Conservation (phyloP, 1,139 yeast species). For the Diutina rugosa region DNA sequence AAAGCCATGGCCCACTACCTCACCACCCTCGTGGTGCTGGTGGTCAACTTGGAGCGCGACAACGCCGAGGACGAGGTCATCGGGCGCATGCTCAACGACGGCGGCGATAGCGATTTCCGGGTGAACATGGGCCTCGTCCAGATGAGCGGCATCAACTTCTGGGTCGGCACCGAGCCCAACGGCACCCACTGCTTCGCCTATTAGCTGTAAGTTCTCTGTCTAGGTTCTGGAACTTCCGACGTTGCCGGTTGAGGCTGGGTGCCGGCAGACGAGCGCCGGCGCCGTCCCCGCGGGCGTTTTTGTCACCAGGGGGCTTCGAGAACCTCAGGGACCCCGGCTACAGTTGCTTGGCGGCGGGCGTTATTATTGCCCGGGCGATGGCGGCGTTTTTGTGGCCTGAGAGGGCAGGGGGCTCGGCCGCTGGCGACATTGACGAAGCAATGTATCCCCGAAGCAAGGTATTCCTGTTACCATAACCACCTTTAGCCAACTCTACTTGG, state of each 20-base stretch:
- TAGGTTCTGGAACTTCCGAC: background rate
- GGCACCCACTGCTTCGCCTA: background rate
- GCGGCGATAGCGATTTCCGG: background rate
- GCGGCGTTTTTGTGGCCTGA: background rate
- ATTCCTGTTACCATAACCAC: too few relatives aligned
- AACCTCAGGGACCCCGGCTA: background rate
- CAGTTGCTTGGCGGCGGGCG: background rate
- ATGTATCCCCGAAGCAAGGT: too few relatives aligned
- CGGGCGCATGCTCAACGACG: background rate
- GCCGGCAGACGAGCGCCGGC: background rate
- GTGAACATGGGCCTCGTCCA: background rate
- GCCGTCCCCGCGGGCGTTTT: background rate
- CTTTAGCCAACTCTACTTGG: background rate
- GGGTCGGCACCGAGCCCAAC: conserved; percentile 1
- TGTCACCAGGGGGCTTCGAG: background rate
- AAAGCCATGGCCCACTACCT: background rate
- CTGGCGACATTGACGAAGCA: too few relatives aligned
- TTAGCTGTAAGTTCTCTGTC: background rate
- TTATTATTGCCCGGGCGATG: background rate
- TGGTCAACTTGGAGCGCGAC: conserved; percentile 1
- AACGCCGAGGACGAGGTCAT: conserved; percentile 1
- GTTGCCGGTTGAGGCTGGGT: background rate
- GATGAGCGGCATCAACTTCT: background rate
- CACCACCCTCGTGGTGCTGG: background rate
- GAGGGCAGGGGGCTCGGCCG: background rate